Evolutionary conservation across 169 alveolate species (phyloP).

Genomic region (Plasmodium vivax): DNA sequence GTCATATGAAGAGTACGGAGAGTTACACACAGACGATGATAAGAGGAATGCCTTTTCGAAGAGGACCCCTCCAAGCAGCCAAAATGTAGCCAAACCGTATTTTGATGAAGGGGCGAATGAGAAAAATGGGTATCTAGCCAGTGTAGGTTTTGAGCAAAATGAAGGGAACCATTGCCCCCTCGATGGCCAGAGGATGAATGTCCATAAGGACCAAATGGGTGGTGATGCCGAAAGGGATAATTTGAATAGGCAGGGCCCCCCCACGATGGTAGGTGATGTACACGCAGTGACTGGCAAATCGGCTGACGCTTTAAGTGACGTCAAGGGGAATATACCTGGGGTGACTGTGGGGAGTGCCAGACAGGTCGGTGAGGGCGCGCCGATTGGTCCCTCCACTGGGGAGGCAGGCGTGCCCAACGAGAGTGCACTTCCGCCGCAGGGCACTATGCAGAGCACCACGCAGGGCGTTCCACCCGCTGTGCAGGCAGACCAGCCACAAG

Average conservation of each 20-base stretch:
- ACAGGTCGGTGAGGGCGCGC: not conserved
- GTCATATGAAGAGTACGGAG: not conserved
- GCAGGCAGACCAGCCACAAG: not conserved
- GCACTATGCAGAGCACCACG: not conserved
- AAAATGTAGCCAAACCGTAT: not conserved
- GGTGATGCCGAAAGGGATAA: not conserved
- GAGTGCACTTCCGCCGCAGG: not conserved
- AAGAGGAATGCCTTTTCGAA: not conserved
- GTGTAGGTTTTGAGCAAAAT: not conserved
- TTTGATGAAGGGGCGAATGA: not conserved
- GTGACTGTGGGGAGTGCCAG: no score
- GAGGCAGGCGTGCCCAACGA: not conserved
- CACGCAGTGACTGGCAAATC: not conserved
- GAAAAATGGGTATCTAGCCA: not conserved
- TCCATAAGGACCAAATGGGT: not conserved
- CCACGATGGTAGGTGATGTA: not conserved
- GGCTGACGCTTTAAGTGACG: not conserved
- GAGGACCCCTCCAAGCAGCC: not conserved
- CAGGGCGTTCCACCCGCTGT: not conserved
- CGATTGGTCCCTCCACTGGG: not conserved
- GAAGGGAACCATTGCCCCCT: not conserved
- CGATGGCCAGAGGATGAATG: not conserved
- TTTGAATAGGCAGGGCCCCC: not conserved
- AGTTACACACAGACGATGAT: not conserved
- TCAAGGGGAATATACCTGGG: not conserved